Conservation (phyloP, 805 yeast genomes). For the Cyberlindnera veronae region DNA sequence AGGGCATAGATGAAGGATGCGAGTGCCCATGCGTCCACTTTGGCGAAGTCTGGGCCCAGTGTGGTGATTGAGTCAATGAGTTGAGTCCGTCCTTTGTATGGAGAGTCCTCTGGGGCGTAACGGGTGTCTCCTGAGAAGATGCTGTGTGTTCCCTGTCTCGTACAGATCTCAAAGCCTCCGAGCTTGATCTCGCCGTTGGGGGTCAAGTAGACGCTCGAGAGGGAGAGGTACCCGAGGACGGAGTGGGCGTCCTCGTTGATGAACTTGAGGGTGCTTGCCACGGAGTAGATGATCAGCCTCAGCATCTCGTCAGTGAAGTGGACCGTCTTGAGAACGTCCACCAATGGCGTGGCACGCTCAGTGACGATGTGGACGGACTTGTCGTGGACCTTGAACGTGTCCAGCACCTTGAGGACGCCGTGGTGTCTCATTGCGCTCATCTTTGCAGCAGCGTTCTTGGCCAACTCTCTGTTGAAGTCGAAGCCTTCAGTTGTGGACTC, state of each 20-base stretch:
- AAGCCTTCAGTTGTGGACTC: too few relatives aligned
- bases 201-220: slow-evolving; percentile 59
- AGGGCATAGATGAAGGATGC: slow-evolving; percentile 53
- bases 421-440: slow-evolving; percentile 63
- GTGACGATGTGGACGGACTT: slow-evolving; percentile 58
- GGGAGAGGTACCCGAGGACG: slow-evolving; percentile 60
- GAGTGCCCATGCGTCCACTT: slow-evolving; percentile 60
- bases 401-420: slow-evolving; percentile 60
- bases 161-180: slow-evolving; percentile 73
- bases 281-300: slow-evolving; percentile 52
- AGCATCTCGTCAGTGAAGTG: slow-evolving; percentile 35
- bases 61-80: too few relatives aligned
- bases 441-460: slow-evolving; percentile 42
- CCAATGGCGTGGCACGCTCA: slow-evolving; percentile 60
- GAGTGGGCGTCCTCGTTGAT: slow-evolving; percentile 53
- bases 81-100: too few relatives aligned
- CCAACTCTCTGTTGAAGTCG: too few relatives aligned
- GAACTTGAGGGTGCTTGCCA: slow-evolving; percentile 52
- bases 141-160: too few relatives aligned
- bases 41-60: too few relatives aligned
- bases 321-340: slow-evolving; percentile 33
- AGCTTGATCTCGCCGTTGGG: slow-evolving; percentile 78
- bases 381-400: slow-evolving; percentile 59
- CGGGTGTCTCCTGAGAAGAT: too few relatives aligned
- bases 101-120: too few relatives aligned